phyloP scores from a whole-genome alignment of 1,284 basidiomycete genomes.

The Mycena citricolor region DNA sequence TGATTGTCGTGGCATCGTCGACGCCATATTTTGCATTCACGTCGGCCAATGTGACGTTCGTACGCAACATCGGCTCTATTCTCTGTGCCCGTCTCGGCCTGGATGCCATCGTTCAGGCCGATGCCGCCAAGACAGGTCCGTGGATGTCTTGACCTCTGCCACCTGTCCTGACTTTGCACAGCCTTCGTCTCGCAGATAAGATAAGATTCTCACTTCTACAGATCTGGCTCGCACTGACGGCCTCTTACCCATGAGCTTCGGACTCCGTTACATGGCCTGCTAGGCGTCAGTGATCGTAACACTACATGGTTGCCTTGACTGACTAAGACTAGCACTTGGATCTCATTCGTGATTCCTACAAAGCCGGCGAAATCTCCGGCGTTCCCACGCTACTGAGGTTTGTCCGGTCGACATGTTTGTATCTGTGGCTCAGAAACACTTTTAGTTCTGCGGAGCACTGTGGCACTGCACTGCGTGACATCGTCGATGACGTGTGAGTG shows the following conservation, averaged over 20 bases:
- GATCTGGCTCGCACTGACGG: neutral
- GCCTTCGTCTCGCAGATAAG: slow-evolving; percentile 20
- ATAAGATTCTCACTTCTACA: slow-evolving; percentile 4
- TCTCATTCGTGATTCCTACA: slow-evolving; percentile 11
- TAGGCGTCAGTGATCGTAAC: slow-evolving; percentile 5
- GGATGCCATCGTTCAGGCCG: slow-evolving; percentile 12
- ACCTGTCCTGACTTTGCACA: neutral
- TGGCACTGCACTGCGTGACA: slow-evolving; percentile 10
- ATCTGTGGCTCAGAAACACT: neutral
- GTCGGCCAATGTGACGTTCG: slow-evolving; percentile 17
- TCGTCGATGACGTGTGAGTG: slow-evolving; percentile 16
- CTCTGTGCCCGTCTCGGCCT: slow-evolving; percentile 11
- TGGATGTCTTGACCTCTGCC: neutral
- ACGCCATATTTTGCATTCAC: slow-evolving; percentile 16
- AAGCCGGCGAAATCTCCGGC: neutral
- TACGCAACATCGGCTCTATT: slow-evolving; percentile 16
- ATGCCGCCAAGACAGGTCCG: slow-evolving; percentile 15
- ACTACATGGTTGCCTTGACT: neutral
- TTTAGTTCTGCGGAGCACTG: slow-evolving; percentile 16
- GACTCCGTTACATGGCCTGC: slow-evolving; percentile 17
- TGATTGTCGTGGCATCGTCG: slow-evolving; percentile 13
- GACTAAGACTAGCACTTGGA: slow-evolving; percentile 12
- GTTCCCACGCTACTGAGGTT: slow-evolving; percentile 13
- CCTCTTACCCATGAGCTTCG: slow-evolving; percentile 16
- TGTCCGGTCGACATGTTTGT: too few species aligned